A percentile compares a stretch with the other conserved stretches of the same genome.
Evolutionary conservation across 805 yeast species (phyloP).

Genomic region (Diddensiella santjacobensis): DNA sequence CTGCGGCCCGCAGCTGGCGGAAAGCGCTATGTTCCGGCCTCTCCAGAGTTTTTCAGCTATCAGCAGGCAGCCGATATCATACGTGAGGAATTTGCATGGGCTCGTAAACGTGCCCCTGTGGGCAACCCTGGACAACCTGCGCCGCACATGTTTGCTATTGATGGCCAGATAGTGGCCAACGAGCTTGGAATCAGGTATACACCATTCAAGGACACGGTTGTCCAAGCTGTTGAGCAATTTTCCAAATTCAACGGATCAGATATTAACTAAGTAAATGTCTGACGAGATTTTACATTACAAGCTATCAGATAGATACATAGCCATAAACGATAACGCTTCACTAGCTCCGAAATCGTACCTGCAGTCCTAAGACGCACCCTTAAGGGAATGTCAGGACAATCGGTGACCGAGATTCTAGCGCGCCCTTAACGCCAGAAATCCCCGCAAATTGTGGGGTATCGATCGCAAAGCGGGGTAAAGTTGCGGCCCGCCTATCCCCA

Average conservation of each 20-base stretch:
- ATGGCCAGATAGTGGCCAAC: constrained; percentile 10
- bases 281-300: too few species aligned
- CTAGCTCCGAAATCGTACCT: too few species aligned
- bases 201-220: constrained; percentile 23
- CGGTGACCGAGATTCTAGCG: background rate
- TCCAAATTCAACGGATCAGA: background rate
- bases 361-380: too few species aligned
- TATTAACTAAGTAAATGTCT: background rate
- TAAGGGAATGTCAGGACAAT: too few species aligned
- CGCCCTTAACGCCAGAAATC: background rate
- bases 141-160: background rate
- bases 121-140: constrained; percentile 6
- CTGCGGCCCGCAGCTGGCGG: constrained; percentile 31
- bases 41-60: constrained; percentile 23
- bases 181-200: constrained; percentile 27
- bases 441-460: background rate
- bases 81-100: constrained; percentile 8
- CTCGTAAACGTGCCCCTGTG: constrained; percentile 13
- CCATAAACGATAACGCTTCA: too few species aligned
- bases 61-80: constrained; percentile 20
- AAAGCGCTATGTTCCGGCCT: constrained; percentile 20
- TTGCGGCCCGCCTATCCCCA: background rate
- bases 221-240: constrained; percentile 18
- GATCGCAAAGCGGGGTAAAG: background rate
- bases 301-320: too few species aligned